Base-by-base conservation (phyloP, 768 basidiomycete species). In the Guyanaporus albipodus region DNA sequence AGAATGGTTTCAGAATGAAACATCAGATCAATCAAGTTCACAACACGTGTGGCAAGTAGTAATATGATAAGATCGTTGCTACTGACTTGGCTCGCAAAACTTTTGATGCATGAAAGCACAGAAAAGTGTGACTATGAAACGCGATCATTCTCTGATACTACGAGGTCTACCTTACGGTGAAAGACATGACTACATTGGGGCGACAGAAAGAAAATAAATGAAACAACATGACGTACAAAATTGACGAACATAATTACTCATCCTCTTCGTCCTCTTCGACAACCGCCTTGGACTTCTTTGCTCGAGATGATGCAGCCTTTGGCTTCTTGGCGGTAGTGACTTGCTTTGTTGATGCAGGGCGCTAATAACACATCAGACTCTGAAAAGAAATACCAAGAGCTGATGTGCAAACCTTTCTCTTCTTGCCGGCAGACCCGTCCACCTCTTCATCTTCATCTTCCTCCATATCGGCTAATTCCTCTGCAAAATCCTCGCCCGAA, bases 371-470 rank as follows among this genome's bases (percentile, higher is more conserved):
- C 34, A 26, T 60, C 46, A 46, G 48, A 46, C 9, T 26, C 35
- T 4, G 29, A 29, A 38, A 23, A 22, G 17, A 35, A 31, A 38
- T 18, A 34, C n/a, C 27, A 8, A 11, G 4, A 35, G n/a, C n/a
- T n/a, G n/a, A 11, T 1, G 8, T 15, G 18, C 68, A 18, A 56
- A 82, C 85, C 80, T 87, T 85, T 68, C 84, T 82, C 69, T 89
- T 90, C 72, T 82, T 86, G 57, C 60, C 61, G 9, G 46, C 46
- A 17, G 62, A 64, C 54, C 62, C 62, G 8, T 70, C 71, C 7
- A 42, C 50, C 7, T 66, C 67, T 2, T 72, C 71, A 10, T 78
- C 76, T 12, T 73, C 76, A 1, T 74, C 75, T 6, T 75, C 77
- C 10, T 73, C 75, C n/a, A 72, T 66, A 2, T 66, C 74, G 49